These are phyloP conservation scores for Aegle marmelos DNA, from an alignment of 345 rosid genomes.

Conservation along the genomic window DNA sequence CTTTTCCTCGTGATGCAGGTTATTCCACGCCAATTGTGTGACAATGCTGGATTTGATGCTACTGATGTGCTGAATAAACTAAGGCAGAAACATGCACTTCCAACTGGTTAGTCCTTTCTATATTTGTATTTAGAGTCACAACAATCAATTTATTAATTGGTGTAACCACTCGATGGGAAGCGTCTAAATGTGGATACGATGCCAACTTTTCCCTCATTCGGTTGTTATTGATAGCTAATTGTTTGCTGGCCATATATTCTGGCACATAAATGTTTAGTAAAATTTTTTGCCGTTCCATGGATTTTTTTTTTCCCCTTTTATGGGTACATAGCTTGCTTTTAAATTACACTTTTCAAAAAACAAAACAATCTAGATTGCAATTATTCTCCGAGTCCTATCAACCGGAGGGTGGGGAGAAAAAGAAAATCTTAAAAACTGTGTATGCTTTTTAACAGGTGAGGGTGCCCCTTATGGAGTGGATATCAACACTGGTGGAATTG, in stretches of 20 bases:
- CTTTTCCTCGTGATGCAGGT: conserved; percentile 45
- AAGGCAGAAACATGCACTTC: conserved; percentile 92
- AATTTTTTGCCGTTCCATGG: not conserved
- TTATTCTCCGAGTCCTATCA: not conserved
- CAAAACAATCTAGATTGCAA: not conserved
- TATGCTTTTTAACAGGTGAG: conserved; percentile 48
- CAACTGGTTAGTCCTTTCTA: conserved; percentile 55
- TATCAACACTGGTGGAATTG: conserved; percentile 91
- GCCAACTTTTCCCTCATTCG: not conserved
- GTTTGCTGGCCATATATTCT: not conserved
- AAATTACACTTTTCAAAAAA: no score
- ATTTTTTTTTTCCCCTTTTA: not conserved
- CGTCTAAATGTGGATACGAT: not conserved
- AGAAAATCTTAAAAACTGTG: not conserved
- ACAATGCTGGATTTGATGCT: conserved; percentile 99
- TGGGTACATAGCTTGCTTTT: no score
- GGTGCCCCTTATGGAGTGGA: conserved; percentile 96
- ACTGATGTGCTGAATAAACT: conserved; percentile 97
- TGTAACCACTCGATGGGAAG: not conserved
- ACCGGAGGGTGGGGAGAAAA: not conserved
- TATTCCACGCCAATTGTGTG: conserved; percentile 94
- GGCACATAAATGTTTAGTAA: not conserved
- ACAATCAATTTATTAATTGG: not conserved
- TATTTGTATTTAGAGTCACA: not conserved
- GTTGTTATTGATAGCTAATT: not conserved